Percentiles rank a stretch among this genome's conserved stretches.
phyloP scores from a whole-genome alignment of 2,329 filamentous ascomycete species.

The Colletotrichum gloeosporioides region DNA sequence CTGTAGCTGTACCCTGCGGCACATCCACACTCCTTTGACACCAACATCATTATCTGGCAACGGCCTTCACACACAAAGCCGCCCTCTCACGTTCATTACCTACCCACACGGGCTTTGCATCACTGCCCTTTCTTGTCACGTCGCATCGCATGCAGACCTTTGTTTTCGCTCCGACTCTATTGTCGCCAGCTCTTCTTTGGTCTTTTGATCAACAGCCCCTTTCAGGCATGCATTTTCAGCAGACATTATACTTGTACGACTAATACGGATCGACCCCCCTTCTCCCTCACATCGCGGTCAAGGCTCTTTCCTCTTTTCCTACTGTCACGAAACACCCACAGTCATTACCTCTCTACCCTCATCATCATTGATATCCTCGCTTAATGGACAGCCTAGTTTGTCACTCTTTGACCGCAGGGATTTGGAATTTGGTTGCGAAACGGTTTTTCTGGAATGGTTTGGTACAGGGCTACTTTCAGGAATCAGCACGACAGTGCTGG shows the following conservation, averaged over 20 bases:
- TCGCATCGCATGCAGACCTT: neutral
- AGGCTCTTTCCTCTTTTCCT: neutral
- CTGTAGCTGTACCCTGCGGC: neutral
- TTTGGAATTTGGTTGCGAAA: neutral
- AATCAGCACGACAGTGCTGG: neutral
- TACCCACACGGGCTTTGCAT: neutral
- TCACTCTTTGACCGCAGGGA: neutral
- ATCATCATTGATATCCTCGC: neutral
- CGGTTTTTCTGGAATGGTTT: neutral
- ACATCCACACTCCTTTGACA: neutral
- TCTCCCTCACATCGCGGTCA: neutral
- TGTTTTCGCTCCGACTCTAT: neutral
- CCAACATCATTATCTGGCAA: neutral
- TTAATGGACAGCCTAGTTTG: slow-evolving; percentile 10
- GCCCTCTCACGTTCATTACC: neutral
- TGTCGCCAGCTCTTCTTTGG: neutral
- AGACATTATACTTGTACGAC: neutral
- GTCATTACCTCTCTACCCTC: neutral
- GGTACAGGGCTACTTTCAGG: neutral
- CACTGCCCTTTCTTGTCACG: neutral
- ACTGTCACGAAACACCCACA: neutral
- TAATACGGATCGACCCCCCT: neutral
- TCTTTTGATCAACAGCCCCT: neutral
- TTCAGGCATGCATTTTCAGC: neutral
- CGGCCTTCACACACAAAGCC: neutral